A percentile compares a stretch with the other conserved stretches of the same genome.
These are phyloP conservation scores for Pelargonium australe DNA, from an alignment of 441 rosid species.

Conservation along the genomic window DNA sequence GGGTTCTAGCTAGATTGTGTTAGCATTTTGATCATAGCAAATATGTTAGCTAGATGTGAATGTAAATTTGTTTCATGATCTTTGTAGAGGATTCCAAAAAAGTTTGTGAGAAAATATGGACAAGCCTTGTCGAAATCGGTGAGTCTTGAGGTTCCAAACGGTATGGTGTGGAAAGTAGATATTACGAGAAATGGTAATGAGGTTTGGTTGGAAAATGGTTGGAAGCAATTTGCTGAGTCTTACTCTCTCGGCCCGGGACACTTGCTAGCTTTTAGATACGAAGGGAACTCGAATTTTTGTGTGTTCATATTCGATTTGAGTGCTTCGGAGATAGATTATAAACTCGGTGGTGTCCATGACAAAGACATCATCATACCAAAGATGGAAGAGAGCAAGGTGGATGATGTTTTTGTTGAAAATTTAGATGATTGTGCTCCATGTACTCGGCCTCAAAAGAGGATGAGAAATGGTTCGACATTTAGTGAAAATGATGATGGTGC, in stretches of 20 bases:
- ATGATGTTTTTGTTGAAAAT: not conserved
- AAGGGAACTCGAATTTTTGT: constrained; percentile 21
- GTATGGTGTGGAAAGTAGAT: constrained; percentile 26
- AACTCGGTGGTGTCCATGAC: not conserved
- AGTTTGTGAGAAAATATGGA: constrained; percentile 24
- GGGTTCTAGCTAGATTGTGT: not conserved
- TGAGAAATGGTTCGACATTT: not conserved
- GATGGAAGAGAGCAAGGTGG: not conserved
- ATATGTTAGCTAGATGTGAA: not conserved
- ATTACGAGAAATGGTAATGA: constrained; percentile 17
- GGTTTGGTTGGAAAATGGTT: constrained; percentile 46
- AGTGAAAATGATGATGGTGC: not conserved
- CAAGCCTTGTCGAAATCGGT: constrained; percentile 11
- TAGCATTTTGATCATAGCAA: not conserved
- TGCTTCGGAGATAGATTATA: constrained; percentile 25
- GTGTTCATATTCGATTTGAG: constrained; percentile 27
- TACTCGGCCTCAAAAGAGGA: not conserved
- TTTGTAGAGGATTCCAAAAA: constrained; percentile 20
- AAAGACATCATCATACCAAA: not conserved
- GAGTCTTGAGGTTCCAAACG: constrained; percentile 23
- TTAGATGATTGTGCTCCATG: not conserved
- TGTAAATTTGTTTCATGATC: not conserved
- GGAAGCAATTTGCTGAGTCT: constrained; percentile 36
- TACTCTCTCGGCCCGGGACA: constrained; percentile 30
- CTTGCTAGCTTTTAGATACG: constrained; percentile 33